A percentile compares a stretch with the other conserved stretches of the same genome.
Evolutionary conservation across 768 basidiomycete genomes (phyloP).

Genomic region (Grammothele lineata): DNA sequence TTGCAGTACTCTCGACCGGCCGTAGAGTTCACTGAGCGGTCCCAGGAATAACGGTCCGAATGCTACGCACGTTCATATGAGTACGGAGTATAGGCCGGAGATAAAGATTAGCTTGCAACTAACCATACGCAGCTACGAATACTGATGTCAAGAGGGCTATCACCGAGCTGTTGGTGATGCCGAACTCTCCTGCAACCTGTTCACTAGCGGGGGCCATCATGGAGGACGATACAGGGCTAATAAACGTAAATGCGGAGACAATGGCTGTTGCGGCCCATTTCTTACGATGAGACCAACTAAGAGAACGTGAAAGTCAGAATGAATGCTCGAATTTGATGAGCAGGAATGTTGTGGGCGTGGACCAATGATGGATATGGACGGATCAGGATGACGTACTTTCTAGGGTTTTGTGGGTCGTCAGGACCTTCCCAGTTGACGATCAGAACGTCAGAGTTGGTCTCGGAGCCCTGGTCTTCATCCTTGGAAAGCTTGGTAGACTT

Average conservation of each 20-base stretch:
- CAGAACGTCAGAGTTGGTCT: constrained; percentile 6
- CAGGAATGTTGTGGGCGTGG: too few relatives aligned
- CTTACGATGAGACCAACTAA: constrained; percentile 50
- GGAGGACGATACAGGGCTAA: constrained; percentile 63
- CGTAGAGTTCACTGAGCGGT: constrained; percentile 70
- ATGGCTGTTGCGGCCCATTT: constrained; percentile 68
- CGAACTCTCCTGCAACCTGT: constrained; percentile 49
- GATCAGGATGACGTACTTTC: constrained; percentile 23
- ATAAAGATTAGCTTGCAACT: too few relatives aligned
- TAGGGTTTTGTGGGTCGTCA: constrained; percentile 31
- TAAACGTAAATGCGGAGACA: constrained; percentile 66
- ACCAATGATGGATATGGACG: too few relatives aligned
- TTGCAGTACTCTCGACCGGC: constrained; percentile 58
- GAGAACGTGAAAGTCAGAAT: too few relatives aligned
- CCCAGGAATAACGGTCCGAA: constrained; percentile 43
- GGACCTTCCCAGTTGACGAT: constrained; percentile 34
- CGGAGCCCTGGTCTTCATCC: neutral
- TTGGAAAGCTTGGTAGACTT: neutral
- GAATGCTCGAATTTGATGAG: too few relatives aligned
- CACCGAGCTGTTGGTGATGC: constrained; percentile 43
- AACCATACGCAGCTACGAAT: constrained; percentile 56
- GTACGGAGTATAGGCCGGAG: neutral
- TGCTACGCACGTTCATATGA: constrained; percentile 29
- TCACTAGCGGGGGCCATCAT: constrained; percentile 64
- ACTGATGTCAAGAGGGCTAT: constrained; percentile 57